phyloP scores from a whole-genome alignment of 176 grass and related monocot species.

The Secale cereale region DNA sequence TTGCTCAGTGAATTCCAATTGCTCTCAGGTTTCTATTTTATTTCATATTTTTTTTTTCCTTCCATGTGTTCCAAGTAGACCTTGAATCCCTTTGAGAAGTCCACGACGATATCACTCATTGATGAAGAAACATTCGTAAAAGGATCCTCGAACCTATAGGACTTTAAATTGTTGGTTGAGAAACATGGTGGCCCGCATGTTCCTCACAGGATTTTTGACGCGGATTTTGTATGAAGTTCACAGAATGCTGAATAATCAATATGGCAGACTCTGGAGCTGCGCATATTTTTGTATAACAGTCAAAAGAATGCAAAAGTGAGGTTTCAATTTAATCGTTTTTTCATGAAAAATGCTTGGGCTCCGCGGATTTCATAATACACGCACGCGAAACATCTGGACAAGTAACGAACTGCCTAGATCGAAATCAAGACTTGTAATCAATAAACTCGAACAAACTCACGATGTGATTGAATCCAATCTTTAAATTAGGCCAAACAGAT shows the following conservation, averaged over 20 bases:
- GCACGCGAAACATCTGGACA: not conserved
- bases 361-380: not conserved
- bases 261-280: not conserved
- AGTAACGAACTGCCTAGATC: not conserved
- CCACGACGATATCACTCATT: not conserved
- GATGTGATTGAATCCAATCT: not conserved
- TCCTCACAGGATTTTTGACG: not conserved
- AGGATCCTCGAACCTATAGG: too few species aligned
- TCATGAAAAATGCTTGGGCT: not conserved
- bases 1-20: not conserved
- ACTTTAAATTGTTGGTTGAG: not conserved
- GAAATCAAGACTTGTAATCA: not conserved
- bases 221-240: too few species aligned
- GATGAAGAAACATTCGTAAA: too few species aligned
- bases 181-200: not conserved
- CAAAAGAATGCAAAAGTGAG: not conserved
- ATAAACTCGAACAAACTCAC: not conserved
- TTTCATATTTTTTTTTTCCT: not conserved
- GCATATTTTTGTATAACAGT: not conserved
- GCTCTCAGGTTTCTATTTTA: not conserved
- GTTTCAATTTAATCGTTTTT: not conserved
- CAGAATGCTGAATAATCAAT: not conserved
- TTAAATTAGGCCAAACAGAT: constrained; percentile 35
- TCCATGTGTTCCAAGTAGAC: not conserved
- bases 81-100: not conserved